phyloP scores from a whole-genome alignment of 805 yeast genomes.

The Starmerella sirachaensis region DNA sequence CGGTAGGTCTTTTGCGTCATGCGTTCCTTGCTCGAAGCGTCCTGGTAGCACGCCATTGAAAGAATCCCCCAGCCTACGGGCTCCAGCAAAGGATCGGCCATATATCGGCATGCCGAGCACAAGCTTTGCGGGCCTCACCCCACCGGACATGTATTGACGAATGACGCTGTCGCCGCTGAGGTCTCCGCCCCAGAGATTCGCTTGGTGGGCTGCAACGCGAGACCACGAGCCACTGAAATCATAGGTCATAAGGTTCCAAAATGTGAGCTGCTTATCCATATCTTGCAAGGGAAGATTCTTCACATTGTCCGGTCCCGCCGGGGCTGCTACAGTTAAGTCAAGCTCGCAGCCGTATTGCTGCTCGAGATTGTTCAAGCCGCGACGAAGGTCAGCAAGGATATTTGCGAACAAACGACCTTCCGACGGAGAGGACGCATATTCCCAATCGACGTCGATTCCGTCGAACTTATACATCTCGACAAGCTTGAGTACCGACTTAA shows the following conservation, averaged over 20 bases:
- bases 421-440: slow-evolving; percentile 47
- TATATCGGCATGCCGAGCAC: slow-evolving; percentile 81
- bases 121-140: slow-evolving; percentile 41
- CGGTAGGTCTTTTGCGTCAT: slow-evolving; percentile 49
- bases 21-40: slow-evolving; percentile 37
- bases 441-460: slow-evolving; percentile 94
- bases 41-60: slow-evolving; percentile 36
- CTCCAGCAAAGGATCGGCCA: slow-evolving; percentile 47
- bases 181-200: slow-evolving; percentile 46
- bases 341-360: slow-evolving; percentile 26
- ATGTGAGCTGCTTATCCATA: slow-evolving; percentile 48
- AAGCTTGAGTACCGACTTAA: slow-evolving; percentile 36
- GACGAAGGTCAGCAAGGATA: slow-evolving; percentile 35
- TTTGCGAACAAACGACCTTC: slow-evolving; percentile 38
- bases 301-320: slow-evolving; percentile 46
- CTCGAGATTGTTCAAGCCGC: slow-evolving; percentile 32
- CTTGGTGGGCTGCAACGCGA: slow-evolving; percentile 46
- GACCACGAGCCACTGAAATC: slow-evolving; percentile 81
- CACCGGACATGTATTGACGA: slow-evolving; percentile 31
- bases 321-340: slow-evolving; percentile 61
- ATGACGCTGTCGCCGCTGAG: slow-evolving; percentile 42
- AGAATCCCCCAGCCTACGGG: slow-evolving; percentile 32
- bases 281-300: slow-evolving; percentile 34
- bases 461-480: slow-evolving; percentile 57
- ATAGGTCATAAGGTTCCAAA: slow-evolving; percentile 86